Base-by-base conservation (phyloP, 192 early-diverging fungal genomes). In the Geranomyces variabilis region DNA sequence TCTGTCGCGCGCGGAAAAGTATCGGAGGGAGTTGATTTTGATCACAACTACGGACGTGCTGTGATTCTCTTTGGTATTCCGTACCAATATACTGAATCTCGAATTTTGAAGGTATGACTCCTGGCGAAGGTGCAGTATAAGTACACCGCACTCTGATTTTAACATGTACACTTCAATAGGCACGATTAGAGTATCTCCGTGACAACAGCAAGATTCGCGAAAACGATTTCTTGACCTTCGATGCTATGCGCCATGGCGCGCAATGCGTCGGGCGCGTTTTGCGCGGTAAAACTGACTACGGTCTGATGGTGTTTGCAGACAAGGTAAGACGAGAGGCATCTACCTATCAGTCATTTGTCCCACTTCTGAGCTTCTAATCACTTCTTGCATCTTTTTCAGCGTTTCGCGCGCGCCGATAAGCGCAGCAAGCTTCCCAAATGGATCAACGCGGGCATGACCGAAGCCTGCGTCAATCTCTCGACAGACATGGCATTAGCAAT, bases 21-120 rank as follows among this genome's bases (percentile, higher is more conserved):
- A 21, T 97, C 95, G 24, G 98, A 98, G 81, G 98, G 98, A 44
- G 97, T 99, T 71, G 98, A 99, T 89, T 99, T 99, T 74, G 98
- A 99, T 79, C 96, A 99, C 79, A 92, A 99, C 75, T 99, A 98
- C 79, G 98, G 98, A 24, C 90, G 98, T 19, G 96, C 98, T 30
- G 98, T 99, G 64, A 88, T 99, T 67, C 90, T 99, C 87, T 99
- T 99, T 88, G 98, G 98, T 15, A 96, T 99, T 59, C 98, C 98
- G 5, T 99, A 98, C 77, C 98, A 99, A 84, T 99, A 99, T 79
- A 99, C 96, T 0, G 96, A 97, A 77, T 92, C 89, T 57, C 78
- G 96, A 24, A 96, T 97, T 47, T 76, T 99, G 55, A 97, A 96
- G 78, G 88, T 88, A 60, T 51, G 29, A 51, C 65, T 30, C 43